Conservation (phyloP, 2,329 filamentous ascomycete genomes). For the Cladophialophora carrionii region DNA sequence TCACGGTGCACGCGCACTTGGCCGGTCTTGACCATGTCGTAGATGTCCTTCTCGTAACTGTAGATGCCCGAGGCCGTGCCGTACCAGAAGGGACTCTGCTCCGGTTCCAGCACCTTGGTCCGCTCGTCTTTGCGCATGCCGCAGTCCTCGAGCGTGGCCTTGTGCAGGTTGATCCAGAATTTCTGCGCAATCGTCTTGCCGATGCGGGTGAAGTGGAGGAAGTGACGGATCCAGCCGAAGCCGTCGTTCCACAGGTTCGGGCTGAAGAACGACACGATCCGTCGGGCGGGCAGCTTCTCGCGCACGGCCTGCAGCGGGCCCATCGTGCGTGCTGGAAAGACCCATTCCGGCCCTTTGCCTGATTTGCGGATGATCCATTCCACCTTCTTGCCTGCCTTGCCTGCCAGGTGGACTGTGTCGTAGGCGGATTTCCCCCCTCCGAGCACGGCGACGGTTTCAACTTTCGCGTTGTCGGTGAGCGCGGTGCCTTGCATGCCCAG, state of each 20-base stretch:
- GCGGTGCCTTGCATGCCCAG: slow-evolving; percentile 50
- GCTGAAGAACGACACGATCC: slow-evolving; percentile 72
- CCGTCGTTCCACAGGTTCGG: slow-evolving; percentile 72
- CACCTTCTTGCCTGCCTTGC: slow-evolving; percentile 56
- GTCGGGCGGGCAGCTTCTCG: slow-evolving; percentile 68
- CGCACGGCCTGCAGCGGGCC: slow-evolving; percentile 66
- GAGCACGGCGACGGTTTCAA: slow-evolving; percentile 57
- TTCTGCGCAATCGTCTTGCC: slow-evolving; percentile 53
- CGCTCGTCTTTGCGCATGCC: slow-evolving; percentile 52
- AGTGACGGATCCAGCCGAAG: slow-evolving; percentile 48
- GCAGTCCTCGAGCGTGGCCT: slow-evolving; percentile 55
- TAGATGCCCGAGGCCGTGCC: slow-evolving; percentile 62
- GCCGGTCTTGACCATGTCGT: slow-evolving; percentile 58
- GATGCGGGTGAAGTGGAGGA: slow-evolving; percentile 57
- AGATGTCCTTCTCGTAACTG: slow-evolving; percentile 63
- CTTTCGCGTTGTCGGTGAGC: slow-evolving; percentile 48
- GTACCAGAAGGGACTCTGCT: slow-evolving; percentile 55
- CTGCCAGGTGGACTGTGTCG: slow-evolving; percentile 67
- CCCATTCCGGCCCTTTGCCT: slow-evolving; percentile 49
- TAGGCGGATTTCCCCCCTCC: slow-evolving; percentile 68
- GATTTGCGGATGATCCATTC: slow-evolving; percentile 50
- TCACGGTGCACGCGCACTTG: slow-evolving; percentile 60
- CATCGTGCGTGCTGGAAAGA: slow-evolving; percentile 37
- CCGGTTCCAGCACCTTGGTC: slow-evolving; percentile 48
- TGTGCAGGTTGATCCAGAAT: slow-evolving; percentile 59